Evolutionary conservation across 1,284 basidiomycete species (phyloP), one percentile per base, ranked within the genome.

Genomic region (Rhodotorula mucilaginosa): DNA sequence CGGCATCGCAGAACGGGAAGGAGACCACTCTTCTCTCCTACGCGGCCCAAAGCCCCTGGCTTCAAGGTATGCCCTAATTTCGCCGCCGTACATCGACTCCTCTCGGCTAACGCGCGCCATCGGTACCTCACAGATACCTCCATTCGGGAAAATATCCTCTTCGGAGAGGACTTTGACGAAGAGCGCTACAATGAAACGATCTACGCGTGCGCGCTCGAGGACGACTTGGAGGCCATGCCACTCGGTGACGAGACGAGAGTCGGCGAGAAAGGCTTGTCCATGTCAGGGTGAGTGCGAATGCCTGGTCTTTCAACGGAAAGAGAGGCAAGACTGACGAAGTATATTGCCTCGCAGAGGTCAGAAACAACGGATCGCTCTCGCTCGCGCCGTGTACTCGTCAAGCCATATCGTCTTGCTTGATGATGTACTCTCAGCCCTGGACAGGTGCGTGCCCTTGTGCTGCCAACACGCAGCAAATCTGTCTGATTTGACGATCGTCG

Each of bases 361-460:
- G 81, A 97, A 98, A 79, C 93, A 94, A 52, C 85, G 96, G 83
- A 91, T 92, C 59, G 89, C 92, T 0, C 85, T 96, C 13, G 95
- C 95, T 44, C 89, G 96, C 65, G 95, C 96, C 2, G 88, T 98
- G 34, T 99, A 98, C 82, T 62, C 78, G 3, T 60, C 63, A 8
- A 61, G 70, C 8, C 46, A 70, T 12, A 54, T 79, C 48, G 72
- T 77, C n/a, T 58, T 79, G 1, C 73, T 78, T 48, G 76, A 78
- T 57, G 78, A 79, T 56, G 65, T 78, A 13, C 74, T 79, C 13
- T 72, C 69, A 21, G 78, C 78, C 1, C 66, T 78, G 12, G 77
- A 78, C 63, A 72, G 66, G 66, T 63, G 21, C 16, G 65, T 56
- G 16, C 56, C 64, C 7, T 60, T 65, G 15, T 16, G 12, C n/a